A percentile compares a stretch with the other conserved stretches of the same genome.
Evolutionary conservation across 1,139 yeast species (phyloP).

Genomic region (Suhomyces wounanorum): DNA sequence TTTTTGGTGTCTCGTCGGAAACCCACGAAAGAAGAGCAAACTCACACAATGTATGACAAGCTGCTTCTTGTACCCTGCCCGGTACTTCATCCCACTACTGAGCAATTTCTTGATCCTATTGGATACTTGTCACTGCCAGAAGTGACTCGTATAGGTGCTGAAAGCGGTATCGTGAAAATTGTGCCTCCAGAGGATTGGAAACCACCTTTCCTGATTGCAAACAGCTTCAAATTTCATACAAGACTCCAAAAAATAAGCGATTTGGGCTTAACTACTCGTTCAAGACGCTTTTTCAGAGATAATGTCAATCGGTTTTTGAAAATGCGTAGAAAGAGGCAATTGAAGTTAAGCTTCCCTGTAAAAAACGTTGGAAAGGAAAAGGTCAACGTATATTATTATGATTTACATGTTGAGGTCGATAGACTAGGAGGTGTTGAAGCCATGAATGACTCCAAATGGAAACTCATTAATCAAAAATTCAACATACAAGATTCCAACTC

Average conservation of each 20-base stretch:
- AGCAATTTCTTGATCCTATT: slow-evolving; percentile 64
- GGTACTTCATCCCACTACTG: slow-evolving; percentile 52
- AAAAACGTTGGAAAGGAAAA: slow-evolving; percentile 5
- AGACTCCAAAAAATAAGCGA: slow-evolving; percentile 65
- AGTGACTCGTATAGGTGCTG: slow-evolving; percentile 52
- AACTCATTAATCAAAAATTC: slow-evolving; percentile 29
- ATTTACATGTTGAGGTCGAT: slow-evolving; percentile 52
- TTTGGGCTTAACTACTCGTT: slow-evolving; percentile 61
- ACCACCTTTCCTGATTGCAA: slow-evolving; percentile 52
- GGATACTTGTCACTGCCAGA: slow-evolving; percentile 55
- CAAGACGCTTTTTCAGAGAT: slow-evolving; percentile 60
- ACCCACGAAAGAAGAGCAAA: background rate
- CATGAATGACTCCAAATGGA: slow-evolving; percentile 36
- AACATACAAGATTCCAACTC: slow-evolving; percentile 22
- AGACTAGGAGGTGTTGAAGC: slow-evolving; percentile 26
- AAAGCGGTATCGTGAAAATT: slow-evolving; percentile 65
- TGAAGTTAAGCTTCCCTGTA: slow-evolving; percentile 28
- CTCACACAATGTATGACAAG: slow-evolving; percentile 26
- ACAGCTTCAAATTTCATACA: slow-evolving; percentile 61
- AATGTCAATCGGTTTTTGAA: slow-evolving; percentile 59
- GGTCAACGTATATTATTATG: slow-evolving; percentile 49
- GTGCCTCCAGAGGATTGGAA: slow-evolving; percentile 63
- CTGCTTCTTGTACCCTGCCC: slow-evolving; percentile 50
- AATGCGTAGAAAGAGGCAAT: slow-evolving; percentile 41
- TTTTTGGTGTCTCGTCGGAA: background rate